phyloP scores from a whole-genome alignment of 192 early-diverging fungal species.

The Coemansia nantahalensis region DNA sequence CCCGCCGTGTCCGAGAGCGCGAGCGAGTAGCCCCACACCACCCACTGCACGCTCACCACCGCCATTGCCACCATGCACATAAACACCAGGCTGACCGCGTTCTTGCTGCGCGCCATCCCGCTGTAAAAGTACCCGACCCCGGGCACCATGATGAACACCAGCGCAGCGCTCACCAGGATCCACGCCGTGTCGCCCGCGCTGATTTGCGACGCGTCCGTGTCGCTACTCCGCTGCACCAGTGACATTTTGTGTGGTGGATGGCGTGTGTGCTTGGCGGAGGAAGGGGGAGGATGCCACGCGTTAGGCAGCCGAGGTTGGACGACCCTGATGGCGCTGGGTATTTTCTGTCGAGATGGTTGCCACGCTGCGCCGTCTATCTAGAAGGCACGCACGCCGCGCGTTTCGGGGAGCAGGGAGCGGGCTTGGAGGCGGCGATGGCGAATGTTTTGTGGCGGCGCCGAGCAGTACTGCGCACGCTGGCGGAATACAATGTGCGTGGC shows the following conservation, averaged over 20 bases:
- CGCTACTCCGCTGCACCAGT: constrained; percentile 10
- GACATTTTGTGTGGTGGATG: constrained; percentile 9
- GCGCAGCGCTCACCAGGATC: constrained; percentile 66
- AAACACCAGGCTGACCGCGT: constrained; percentile 87
- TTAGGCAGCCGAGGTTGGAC: too few relatives aligned
- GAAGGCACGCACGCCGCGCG: too few relatives aligned
- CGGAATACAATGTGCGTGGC: too few relatives aligned
- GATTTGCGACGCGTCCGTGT: constrained; percentile 34
- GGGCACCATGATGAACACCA: constrained; percentile 95
- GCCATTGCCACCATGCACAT: constrained; percentile 76
- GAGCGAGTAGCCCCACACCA: constrained; percentile 86
- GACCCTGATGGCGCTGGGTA: too few relatives aligned
- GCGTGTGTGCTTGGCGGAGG: not conserved
- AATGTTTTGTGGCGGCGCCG: too few relatives aligned
- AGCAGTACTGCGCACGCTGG: too few relatives aligned
- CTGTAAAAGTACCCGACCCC: constrained; percentile 96
- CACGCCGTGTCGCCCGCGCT: constrained; percentile 61
- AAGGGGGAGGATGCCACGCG: too few relatives aligned
- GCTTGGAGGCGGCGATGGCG: too few relatives aligned
- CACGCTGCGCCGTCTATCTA: too few relatives aligned
- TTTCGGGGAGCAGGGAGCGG: too few relatives aligned
- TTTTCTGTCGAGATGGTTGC: too few relatives aligned
- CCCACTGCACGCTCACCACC: constrained; percentile 91
- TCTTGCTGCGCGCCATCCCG: constrained; percentile 90
- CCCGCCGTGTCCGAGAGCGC: constrained; percentile 75